A percentile compares a stretch with the other conserved stretches of the same genome.
phyloP scores from a whole-genome alignment of 352 stramenopile genomes.

The Globisporangium emineosum region DNA sequence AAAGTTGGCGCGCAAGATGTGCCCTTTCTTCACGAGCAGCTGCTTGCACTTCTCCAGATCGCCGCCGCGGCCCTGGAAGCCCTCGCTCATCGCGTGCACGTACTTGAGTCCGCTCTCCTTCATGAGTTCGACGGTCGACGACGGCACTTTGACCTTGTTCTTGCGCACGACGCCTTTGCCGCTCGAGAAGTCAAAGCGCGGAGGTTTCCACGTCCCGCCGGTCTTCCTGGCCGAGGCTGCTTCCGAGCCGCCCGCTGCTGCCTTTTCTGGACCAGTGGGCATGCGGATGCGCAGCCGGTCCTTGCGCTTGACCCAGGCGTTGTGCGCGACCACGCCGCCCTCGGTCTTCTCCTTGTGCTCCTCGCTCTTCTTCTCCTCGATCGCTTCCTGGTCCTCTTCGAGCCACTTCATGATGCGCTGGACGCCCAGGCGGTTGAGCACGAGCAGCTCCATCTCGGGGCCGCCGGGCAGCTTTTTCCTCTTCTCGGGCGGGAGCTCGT shows the following conservation, averaged over 20 bases:
- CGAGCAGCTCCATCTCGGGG: conserved; percentile 50
- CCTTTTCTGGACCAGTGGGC: conserved; percentile 27
- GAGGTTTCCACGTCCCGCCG: conserved; percentile 26
- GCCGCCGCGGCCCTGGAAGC: conserved; percentile 76
- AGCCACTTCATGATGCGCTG: conserved; percentile 77
- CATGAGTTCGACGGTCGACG: conserved; percentile 78
- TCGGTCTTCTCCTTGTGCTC: conserved; percentile 70
- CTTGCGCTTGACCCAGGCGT: conserved; percentile 76
- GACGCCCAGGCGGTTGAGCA: conserved; percentile 61
- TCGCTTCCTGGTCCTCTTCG: conserved; percentile 66
- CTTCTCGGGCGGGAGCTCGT: conserved; percentile 22
- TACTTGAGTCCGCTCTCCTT: conserved; percentile 74
- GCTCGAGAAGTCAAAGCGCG: conserved; percentile 75
- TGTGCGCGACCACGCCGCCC: conserved; percentile 68
- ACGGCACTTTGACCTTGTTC: conserved; percentile 53
- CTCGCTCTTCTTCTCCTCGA: conserved; percentile 66
- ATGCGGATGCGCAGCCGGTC: conserved; percentile 73
- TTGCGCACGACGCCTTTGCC: conserved; percentile 59
- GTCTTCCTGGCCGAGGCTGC: not conserved
- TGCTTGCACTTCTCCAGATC: conserved; percentile 82
- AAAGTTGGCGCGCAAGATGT: conserved; percentile 80
- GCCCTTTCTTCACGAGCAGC: conserved; percentile 68
- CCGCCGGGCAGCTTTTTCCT: conserved; percentile 18
- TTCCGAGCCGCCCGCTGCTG: not conserved
- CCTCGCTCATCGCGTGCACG: conserved; percentile 83